phyloP scores from a whole-genome alignment of 2,329 filamentous ascomycete genomes.

The Arthroderma sp. region DNA sequence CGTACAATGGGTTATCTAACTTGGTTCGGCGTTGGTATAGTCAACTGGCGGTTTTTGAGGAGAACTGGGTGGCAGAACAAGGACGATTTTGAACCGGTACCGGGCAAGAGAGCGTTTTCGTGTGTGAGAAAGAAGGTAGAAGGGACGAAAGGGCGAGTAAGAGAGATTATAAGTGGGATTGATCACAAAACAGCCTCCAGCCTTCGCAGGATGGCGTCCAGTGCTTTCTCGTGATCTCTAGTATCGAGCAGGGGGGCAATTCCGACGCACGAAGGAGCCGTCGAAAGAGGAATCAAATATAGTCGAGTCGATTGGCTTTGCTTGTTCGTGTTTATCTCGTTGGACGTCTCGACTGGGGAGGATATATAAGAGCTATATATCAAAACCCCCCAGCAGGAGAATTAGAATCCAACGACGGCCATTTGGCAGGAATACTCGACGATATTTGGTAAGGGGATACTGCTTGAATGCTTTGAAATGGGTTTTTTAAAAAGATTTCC shows the following conservation, averaged over 20 bases:
- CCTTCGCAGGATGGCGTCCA: constrained; percentile 20
- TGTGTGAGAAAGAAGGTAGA: constrained; percentile 3
- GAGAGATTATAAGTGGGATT: constrained; percentile 9
- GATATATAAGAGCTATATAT: background rate
- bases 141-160: constrained; percentile 10
- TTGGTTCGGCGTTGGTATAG: background rate
- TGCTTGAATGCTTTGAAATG: constrained; percentile 6
- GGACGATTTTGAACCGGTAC: background rate
- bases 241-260: constrained; percentile 37
- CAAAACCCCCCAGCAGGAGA: constrained; percentile 51
- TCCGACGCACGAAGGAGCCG: constrained; percentile 42
- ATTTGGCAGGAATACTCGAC: constrained; percentile 61
- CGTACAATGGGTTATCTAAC: background rate
- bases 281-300: constrained; percentile 43
- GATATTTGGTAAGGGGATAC: constrained; percentile 40
- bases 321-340: constrained; percentile 35
- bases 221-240: constrained; percentile 20
- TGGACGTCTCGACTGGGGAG: constrained; percentile 70
- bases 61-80: background rate
- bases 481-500: background rate
- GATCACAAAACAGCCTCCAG: constrained; percentile 23
- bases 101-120: background rate
- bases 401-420: constrained; percentile 87
- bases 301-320: constrained; percentile 40
- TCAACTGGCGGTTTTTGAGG: background rate